Conservation (phyloP, 2,329 filamentous ascomycete species). For the Tolypocladium paradoxum region DNA sequence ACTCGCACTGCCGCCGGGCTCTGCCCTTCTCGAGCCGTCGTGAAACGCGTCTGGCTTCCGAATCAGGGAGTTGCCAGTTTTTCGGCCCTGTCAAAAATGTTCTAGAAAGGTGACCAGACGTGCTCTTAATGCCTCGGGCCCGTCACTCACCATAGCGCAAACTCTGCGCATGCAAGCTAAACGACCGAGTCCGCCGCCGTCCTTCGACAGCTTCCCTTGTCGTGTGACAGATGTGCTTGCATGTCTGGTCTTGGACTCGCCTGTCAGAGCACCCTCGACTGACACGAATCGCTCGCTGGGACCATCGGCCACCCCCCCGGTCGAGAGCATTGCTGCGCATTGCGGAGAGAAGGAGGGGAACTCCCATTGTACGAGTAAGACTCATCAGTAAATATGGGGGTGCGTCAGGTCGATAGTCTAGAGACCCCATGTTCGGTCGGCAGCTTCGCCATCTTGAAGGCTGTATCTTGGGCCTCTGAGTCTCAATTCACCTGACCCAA, state of each 20-base stretch:
- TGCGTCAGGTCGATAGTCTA: neutral
- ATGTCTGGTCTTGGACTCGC: neutral
- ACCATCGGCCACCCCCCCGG: neutral
- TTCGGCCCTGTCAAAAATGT: neutral
- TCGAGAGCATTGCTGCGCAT: neutral
- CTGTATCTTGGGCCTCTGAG: neutral
- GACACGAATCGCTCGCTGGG: neutral
- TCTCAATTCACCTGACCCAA: neutral
- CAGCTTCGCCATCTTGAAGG: neutral
- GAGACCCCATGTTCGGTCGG: neutral
- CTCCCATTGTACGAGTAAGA: neutral
- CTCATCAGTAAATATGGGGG: neutral
- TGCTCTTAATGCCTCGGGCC: neutral
- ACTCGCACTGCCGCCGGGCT: neutral
- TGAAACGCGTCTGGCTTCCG: neutral
- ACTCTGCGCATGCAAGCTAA: neutral
- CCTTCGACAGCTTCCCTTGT: neutral
- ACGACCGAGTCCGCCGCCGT: neutral
- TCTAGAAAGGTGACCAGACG: neutral
- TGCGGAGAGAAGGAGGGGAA: neutral
- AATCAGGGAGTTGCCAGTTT: neutral
- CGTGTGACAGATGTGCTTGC: neutral
- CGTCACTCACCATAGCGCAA: neutral
- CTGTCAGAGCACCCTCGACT: neutral
- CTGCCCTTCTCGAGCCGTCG: neutral